Evolutionary conservation across 2,329 filamentous ascomycete species (phyloP), one percentile per base, ranked within the genome.

Genomic region (Neobulgaria alba): DNA sequence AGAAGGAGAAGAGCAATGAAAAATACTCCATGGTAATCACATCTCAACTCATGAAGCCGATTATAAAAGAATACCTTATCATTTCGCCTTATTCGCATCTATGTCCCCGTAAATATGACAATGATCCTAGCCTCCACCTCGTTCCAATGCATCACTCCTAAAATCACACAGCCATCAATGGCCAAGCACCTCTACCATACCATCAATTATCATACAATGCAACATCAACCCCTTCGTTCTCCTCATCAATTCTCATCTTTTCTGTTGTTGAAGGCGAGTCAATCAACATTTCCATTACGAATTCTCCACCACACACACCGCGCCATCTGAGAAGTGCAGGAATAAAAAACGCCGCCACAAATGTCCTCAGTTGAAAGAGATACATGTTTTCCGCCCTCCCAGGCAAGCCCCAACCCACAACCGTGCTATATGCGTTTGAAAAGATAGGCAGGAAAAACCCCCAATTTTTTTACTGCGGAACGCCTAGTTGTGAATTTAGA

Each of bases 401-500:
- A 26, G 7, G 23, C 23, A 7, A 7, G 23, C 23, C 23, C 12
- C 7, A 26, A 7, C 23, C 23, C n/a, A n/a, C n/a, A n/a, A 12
- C 23, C 23, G 23, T 12, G 7, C 23, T 26, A 26, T 12, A 26
- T 26, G 23, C 23, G 12, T 26, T n/a, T n/a, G n/a, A n/a, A n/a
- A n/a, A n/a, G n/a, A n/a, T n/a, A n/a, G n/a, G n/a, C n/a, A n/a
- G n/a, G n/a, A n/a, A n/a, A n/a, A n/a, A n/a, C n/a, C n/a, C n/a
- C n/a, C n/a, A n/a, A n/a, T n/a, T n/a, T n/a, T n/a, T n/a, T n/a
- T n/a, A n/a, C 34, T 30, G 34, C 33, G 35, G 32, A 47, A 44
- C 45, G 32, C 41, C 29, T 20, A 12, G 18, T 20, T 42, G 9
- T 31, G 33, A 42, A 39, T 43, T 12, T 21, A 30, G 20, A 15